Percentiles rank a stretch among this genome's conserved stretches.
These are phyloP conservation scores for Avena insularis DNA, from an alignment of 176 grass and related monocot species.

Conservation along the genomic window DNA sequence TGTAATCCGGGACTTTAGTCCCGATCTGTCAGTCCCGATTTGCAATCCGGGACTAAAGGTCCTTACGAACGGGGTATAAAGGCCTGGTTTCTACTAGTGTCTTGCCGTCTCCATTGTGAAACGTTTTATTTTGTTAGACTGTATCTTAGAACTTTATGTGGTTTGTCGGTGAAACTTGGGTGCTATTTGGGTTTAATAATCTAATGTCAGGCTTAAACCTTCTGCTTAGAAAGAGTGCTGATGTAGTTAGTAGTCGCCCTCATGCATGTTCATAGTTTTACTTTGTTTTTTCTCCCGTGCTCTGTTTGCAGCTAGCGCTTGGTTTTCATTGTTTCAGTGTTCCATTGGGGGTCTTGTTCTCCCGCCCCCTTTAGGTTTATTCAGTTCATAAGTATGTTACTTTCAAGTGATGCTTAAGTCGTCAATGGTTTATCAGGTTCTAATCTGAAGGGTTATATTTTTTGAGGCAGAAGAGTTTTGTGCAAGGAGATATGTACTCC, in stretches of 20 bases:
- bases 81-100: too few relatives aligned
- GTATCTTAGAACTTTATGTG: too few relatives aligned
- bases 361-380: neutral
- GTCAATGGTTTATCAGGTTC: neutral
- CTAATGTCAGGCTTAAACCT: neutral
- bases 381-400: neutral
- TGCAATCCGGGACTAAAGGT: too few relatives aligned
- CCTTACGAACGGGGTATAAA: too few relatives aligned
- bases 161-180: too few relatives aligned
- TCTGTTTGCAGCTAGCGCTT: neutral
- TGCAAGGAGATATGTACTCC: neutral
- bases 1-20: too few relatives aligned
- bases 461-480: neutral
- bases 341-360: neutral
- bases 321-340: neutral
- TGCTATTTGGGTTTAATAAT: too few relatives aligned
- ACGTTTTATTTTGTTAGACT: too few relatives aligned
- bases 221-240: neutral
- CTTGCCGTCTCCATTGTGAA: too few relatives aligned
- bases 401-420: neutral
- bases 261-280: too few relatives aligned
- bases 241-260: neutral
- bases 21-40: too few relatives aligned
- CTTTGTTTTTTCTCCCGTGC: neutral
- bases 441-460: neutral